Percentiles rank a stretch among this genome's conserved stretches.
Evolutionary conservation across 2,329 filamentous ascomycete species (phyloP).

Genomic region (Nothomitra cinnamomea): DNA sequence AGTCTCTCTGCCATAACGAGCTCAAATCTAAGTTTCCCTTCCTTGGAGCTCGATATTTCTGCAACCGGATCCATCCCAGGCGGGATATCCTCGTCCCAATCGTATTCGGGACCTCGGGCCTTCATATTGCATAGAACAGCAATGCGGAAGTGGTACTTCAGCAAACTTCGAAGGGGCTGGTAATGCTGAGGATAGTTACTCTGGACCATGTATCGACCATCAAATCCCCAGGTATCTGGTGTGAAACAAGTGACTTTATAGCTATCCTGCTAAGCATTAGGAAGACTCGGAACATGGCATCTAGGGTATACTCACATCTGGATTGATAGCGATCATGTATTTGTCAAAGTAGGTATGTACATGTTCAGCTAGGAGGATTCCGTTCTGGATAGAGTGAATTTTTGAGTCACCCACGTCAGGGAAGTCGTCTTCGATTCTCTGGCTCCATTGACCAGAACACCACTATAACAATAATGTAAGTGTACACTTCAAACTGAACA

Average conservation of each 20-base stretch:
- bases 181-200: too few relatives aligned
- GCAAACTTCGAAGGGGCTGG: background rate
- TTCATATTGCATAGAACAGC: conserved; percentile 4
- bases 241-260: background rate
- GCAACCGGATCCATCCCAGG: too few relatives aligned
- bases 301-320: background rate
- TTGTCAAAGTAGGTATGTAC: background rate
- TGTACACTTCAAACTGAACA: conserved; percentile 1
- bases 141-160: conserved; percentile 1
- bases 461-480: conserved; percentile 1
- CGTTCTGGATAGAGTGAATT: conserved; percentile 1
- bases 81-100: too few relatives aligned
- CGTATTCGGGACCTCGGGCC: too few relatives aligned
- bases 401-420: background rate
- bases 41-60: too few relatives aligned
- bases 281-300: background rate
- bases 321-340: background rate
- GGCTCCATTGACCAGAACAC: too few relatives aligned
- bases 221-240: background rate
- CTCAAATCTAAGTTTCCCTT: conserved; percentile 3
- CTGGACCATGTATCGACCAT: background rate
- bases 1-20: background rate
- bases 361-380: background rate
- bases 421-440: too few relatives aligned
- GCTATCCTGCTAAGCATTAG: background rate